Evolutionary conservation across 2,329 filamentous ascomycete species (phyloP), one percentile per base, ranked within the genome.

Genomic region (Parastagonospora avenae): DNA sequence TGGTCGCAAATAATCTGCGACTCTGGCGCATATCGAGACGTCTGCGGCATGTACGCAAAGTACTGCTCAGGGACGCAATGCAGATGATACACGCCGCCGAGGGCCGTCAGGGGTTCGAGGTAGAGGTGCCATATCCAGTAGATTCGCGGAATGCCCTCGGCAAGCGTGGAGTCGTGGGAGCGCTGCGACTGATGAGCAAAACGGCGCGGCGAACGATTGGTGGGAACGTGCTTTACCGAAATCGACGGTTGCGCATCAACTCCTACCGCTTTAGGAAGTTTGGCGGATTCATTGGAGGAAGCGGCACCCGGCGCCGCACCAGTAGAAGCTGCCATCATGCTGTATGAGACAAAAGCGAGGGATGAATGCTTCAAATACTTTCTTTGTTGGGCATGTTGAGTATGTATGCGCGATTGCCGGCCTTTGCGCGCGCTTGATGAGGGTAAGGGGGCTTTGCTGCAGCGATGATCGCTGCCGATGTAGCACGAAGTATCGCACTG

Each of bases 81-180:
- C 42, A 82, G 80, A 55, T 77, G 80, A 66, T 78, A 77, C 39
- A 80, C 78, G 31, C 83, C 82, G n/a, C 77, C 70, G 9, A 83
- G 70, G 35, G 82, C 79, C 41, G 78, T 75, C 44, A 82, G 45
- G 14, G 83, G 83, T 71, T 92, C 90, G 64, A 92, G 77, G 65
- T 85, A 79, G 57, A 92, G 83, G 76, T 92, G 91, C 77, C 92
- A 91, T 66, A 87, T 55, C 43, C 81, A 80, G 75, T 92, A 92
- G 11, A 87, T 83, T 40, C 61, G 39, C 2, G 66, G 65, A 28
- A 90, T 81, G 16, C 58, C 12, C 7, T 16, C 24, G 11, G 5
- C 19, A 24, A 24, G 19, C 5, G 19, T 24, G 3, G 19, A 24
- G 19, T 24, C 19, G 19, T 24, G 19, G 19, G 19, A 24, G 27